These are phyloP conservation scores for Debaryomyces coudertii DNA, from an alignment of 1,139 yeast species.

Conservation along the genomic window DNA sequence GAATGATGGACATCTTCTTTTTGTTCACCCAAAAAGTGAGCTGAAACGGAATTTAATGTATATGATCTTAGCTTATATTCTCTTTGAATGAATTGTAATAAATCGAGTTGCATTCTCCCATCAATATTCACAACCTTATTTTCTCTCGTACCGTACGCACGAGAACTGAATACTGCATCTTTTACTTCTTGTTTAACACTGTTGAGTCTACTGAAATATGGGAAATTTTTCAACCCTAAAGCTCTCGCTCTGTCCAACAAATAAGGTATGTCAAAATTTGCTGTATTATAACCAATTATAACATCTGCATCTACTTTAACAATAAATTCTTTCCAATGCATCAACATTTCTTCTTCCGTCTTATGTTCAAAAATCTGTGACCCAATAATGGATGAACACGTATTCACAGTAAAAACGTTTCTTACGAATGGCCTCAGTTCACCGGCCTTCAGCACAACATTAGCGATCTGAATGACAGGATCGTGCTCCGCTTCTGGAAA, in stretches of 20 bases:
- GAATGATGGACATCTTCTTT: slow-evolving; percentile 98
- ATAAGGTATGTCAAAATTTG: slow-evolving; percentile 95
- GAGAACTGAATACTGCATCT: slow-evolving; percentile 85
- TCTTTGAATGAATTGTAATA: slow-evolving; percentile 89
- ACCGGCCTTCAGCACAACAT: slow-evolving; percentile 85
- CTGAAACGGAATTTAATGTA: slow-evolving; percentile 92
- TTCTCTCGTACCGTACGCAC: slow-evolving; percentile 96
- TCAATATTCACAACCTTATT: slow-evolving; percentile 90
- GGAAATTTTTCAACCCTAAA: slow-evolving; percentile 66
- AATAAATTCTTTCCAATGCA: slow-evolving; percentile 84
- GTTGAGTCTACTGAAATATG: slow-evolving; percentile 81
- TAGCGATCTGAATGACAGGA: slow-evolving; percentile 96
- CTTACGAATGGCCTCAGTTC: slow-evolving; percentile 83
- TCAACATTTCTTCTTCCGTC: slow-evolving; percentile 79
- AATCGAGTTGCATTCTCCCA: slow-evolving; percentile 93
- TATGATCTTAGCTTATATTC: slow-evolving; percentile 94
- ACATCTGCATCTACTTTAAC: slow-evolving; percentile 91
- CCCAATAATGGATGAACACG: slow-evolving; percentile 93
- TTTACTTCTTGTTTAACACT: slow-evolving; percentile 73
- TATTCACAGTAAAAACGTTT: slow-evolving; percentile 89
- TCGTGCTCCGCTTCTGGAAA: slow-evolving; percentile 95
- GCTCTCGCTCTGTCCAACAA: slow-evolving; percentile 84
- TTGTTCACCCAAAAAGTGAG: slow-evolving; percentile 91
- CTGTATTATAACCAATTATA: slow-evolving; percentile 91
- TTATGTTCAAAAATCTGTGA: slow-evolving; percentile 81